phyloP scores from a whole-genome alignment of 768 basidiomycete genomes.

The Grammothele lineata region DNA sequence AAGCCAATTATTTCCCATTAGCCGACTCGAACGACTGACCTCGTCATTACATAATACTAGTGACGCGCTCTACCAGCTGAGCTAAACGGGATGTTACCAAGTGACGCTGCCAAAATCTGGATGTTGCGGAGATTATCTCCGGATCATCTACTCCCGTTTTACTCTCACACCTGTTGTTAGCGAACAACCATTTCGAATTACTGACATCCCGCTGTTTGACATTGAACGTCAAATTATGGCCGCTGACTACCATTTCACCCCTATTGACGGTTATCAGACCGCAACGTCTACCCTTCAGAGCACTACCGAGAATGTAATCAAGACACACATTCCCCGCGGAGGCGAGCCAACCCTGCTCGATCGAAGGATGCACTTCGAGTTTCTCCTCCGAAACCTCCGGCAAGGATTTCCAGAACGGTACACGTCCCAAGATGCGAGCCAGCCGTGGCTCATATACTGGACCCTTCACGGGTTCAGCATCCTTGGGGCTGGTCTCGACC shows the following conservation, averaged over 20 bases:
- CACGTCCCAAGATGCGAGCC: constrained; percentile 84
- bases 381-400: constrained; percentile 63
- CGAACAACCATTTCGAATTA: too few relatives aligned
- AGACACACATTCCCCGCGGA: constrained; percentile 43
- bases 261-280: constrained; percentile 59
- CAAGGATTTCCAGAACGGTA: constrained; percentile 82
- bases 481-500: constrained; percentile 76
- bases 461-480: constrained; percentile 78
- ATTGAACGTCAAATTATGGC: too few relatives aligned
- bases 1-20: constrained; percentile 12
- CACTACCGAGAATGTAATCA: constrained; percentile 64
- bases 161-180: too few relatives aligned
- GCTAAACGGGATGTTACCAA: constrained; percentile 31
- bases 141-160: too few relatives aligned
- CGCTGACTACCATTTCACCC: constrained; percentile 27
- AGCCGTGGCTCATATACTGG: constrained; percentile 97
- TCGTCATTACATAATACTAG: constrained; percentile 54
- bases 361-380: constrained; percentile 68
- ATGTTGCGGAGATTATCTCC: too few relatives aligned
- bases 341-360: constrained; percentile 38
- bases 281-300: constrained; percentile 57
- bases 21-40: constrained; percentile 62
- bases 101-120: too few relatives aligned
- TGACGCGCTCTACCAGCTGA: constrained; percentile 60
- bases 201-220: too few relatives aligned